A percentile compares a stretch with the other conserved stretches of the same genome.
These are phyloP conservation scores for Breviolum minutum DNA, from an alignment of 73 alveolate genomes.

Conservation along the genomic window DNA sequence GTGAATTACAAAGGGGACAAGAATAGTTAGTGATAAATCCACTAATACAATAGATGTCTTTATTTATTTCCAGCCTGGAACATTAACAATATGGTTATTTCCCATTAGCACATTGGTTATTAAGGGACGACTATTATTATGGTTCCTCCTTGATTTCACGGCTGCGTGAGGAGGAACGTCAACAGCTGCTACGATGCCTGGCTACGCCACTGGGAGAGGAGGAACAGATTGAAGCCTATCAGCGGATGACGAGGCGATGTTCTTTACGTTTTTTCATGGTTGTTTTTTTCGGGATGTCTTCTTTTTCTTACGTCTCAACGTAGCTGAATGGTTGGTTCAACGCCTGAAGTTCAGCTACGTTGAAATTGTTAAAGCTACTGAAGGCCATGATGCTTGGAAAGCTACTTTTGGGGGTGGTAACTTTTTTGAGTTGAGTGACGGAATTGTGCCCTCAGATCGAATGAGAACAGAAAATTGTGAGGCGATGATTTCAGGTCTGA, in stretches of 20 bases:
- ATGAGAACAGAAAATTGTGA: no score
- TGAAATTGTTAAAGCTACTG: no score
- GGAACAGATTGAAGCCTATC: constrained; percentile 8
- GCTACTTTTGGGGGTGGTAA: no score
- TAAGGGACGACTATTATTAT: background rate
- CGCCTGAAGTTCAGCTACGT: background rate
- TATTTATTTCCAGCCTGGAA: background rate
- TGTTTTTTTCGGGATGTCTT: background rate
- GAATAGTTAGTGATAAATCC: no score
- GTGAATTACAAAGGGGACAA: no score
- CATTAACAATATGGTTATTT: background rate
- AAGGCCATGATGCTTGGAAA: no score
- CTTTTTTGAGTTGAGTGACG: no score
- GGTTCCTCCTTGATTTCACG: background rate
- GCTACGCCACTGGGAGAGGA: constrained; percentile 5
- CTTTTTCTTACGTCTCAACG: background rate
- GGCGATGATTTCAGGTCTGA: no score
- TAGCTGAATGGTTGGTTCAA: background rate
- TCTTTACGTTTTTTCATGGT: background rate
- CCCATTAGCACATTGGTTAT: background rate
- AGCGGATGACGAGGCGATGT: constrained; percentile 29
- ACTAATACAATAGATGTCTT: no score
- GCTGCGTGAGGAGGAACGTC: constrained; percentile 21
- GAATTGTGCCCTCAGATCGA: no score
- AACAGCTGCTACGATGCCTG: background rate